These are phyloP conservation scores for Macrolepiota dolichaula DNA, from an alignment of 768 basidiomycete species.

Conservation along the genomic window DNA sequence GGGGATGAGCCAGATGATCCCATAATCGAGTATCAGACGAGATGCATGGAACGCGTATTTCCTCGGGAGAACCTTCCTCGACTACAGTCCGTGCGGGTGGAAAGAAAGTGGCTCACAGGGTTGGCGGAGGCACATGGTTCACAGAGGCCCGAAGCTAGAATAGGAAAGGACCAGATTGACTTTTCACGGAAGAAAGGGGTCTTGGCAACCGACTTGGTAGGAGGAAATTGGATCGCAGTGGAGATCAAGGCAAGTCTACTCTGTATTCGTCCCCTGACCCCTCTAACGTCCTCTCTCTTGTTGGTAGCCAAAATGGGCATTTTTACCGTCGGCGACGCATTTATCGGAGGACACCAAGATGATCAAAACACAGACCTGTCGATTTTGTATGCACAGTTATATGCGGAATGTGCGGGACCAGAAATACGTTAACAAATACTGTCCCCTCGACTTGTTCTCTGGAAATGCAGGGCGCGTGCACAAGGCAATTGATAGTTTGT, in stretches of 20 bases:
- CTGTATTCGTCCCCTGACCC: not conserved
- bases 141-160: constrained; percentile 55
- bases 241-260: constrained; percentile 80
- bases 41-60: constrained; percentile 64
- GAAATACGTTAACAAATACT: constrained; percentile 51
- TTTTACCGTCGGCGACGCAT: constrained; percentile 64
- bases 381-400: constrained; percentile 88
- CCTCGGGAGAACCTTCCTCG: constrained; percentile 56
- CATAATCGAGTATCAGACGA: constrained; percentile 52
- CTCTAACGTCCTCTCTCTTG: not conserved
- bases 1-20: constrained; percentile 35
- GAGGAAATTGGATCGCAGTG: constrained; percentile 61
- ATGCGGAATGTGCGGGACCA: constrained; percentile 41
- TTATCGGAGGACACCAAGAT: constrained; percentile 54
- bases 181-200: constrained; percentile 50
- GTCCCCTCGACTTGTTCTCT: constrained; percentile 91
- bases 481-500: constrained; percentile 67
- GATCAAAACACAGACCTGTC: constrained; percentile 72
- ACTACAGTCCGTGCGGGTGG: constrained; percentile 46
- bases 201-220: constrained; percentile 79
- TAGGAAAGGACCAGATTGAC: constrained; percentile 58
- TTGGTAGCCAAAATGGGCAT: constrained; percentile 93
- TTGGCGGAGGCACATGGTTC: constrained; percentile 45
- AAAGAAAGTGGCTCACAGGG: constrained; percentile 54
- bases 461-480: constrained; percentile 53